A percentile compares a stretch with the other conserved stretches of the same genome.
These are phyloP conservation scores for Phellopilus nigrolimitatus DNA, from an alignment of 1,284 basidiomycete genomes.

Conservation along the genomic window DNA sequence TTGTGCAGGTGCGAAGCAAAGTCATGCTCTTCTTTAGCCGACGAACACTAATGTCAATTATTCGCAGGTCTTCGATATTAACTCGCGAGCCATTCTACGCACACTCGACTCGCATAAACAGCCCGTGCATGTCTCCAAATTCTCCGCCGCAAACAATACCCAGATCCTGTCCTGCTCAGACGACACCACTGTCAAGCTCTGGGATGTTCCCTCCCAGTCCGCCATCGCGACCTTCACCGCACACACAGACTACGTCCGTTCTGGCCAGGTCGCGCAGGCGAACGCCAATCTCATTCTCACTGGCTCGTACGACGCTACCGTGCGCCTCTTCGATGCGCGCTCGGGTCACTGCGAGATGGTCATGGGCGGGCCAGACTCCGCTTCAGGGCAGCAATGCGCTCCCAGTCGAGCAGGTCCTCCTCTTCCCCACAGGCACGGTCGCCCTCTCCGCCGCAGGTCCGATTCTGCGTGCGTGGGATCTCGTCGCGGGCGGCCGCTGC, in stretches of 20 bases:
- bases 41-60: constrained; percentile 19
- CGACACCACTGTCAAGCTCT: constrained; percentile 90
- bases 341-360: constrained; percentile 77
- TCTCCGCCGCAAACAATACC: constrained; percentile 77
- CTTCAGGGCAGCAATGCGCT: constrained; percentile 39
- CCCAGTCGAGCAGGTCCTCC: constrained; percentile 94
- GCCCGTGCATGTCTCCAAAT: constrained; percentile 92
- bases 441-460: constrained; percentile 88
- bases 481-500: constrained; percentile 89
- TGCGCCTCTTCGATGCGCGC: constrained; percentile 85
- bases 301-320: constrained; percentile 92
- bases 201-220: constrained; percentile 92
- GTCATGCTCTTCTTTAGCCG: constrained; percentile 11
- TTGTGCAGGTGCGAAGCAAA: constrained; percentile 70
- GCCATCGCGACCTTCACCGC: constrained; percentile 74
- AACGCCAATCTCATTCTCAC: constrained; percentile 86
- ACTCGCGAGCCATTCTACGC: constrained; percentile 89
- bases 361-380: constrained; percentile 53
- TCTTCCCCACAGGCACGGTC: constrained; percentile 88
- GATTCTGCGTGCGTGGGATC: constrained; percentile 92
- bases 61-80: constrained; percentile 88
- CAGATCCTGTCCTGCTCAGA: constrained; percentile 94
- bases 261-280: constrained; percentile 80
- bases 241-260: constrained; percentile 94
- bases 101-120: constrained; percentile 92